phyloP scores from a whole-genome alignment of 2,329 filamentous ascomycete species.

The Fusarium nodosum region DNA sequence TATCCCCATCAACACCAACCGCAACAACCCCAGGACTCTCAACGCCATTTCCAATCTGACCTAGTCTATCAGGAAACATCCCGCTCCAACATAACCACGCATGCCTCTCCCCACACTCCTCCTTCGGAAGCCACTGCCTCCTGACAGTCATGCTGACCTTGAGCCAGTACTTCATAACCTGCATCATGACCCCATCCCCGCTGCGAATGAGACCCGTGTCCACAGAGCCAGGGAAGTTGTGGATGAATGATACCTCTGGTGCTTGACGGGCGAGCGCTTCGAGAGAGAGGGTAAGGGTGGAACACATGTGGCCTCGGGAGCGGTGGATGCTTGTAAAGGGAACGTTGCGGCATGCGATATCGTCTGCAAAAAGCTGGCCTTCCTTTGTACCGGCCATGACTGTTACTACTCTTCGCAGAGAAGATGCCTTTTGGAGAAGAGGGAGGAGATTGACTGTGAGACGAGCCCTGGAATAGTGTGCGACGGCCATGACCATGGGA shows the following conservation, averaged over 20 bases:
- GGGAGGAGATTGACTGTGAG: slow-evolving; percentile 71
- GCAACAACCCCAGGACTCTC: slow-evolving; percentile 17
- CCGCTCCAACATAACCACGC: slow-evolving; percentile 43
- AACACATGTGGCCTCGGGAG: slow-evolving; percentile 44
- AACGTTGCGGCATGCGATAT: slow-evolving; percentile 45
- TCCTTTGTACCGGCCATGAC: slow-evolving; percentile 46
- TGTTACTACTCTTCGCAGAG: slow-evolving; percentile 46
- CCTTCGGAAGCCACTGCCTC: slow-evolving; percentile 33
- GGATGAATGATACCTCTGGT: slow-evolving; percentile 49
- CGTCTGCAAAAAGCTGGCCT: slow-evolving; percentile 40
- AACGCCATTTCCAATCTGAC: not conserved
- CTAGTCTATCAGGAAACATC: slow-evolving; percentile 34
- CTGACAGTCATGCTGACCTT: slow-evolving; percentile 12
- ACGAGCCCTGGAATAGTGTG: slow-evolving; percentile 70
- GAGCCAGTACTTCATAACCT: slow-evolving; percentile 33
- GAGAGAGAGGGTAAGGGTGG: slow-evolving; percentile 46
- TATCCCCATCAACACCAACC: slow-evolving; percentile 38
- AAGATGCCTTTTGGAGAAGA: slow-evolving; percentile 55
- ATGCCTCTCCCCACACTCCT: slow-evolving; percentile 48
- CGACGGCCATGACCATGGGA: slow-evolving; percentile 63
- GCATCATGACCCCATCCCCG: slow-evolving; percentile 41
- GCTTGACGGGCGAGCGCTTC: slow-evolving; percentile 44
- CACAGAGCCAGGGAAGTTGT: slow-evolving; percentile 51
- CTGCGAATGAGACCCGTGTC: slow-evolving; percentile 46
- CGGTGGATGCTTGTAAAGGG: slow-evolving; percentile 30